Base-by-base conservation (phyloP, 2,329 filamentous ascomycete species). In the Ophiostoma sp. region DNA sequence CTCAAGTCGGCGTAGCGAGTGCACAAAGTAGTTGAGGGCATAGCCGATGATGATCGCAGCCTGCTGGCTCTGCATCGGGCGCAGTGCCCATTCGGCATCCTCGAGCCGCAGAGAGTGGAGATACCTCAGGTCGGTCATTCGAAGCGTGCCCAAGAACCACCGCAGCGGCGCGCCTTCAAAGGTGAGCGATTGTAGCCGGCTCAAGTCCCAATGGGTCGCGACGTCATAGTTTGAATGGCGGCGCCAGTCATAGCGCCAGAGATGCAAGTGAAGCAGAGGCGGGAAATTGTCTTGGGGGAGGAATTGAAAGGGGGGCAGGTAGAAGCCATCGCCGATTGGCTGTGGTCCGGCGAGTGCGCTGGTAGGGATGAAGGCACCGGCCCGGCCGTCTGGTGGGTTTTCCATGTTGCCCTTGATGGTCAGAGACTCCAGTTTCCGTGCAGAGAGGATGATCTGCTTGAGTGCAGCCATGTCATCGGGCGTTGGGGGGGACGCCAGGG, bases 241-340 rank as follows among this genome's bases (percentile, higher is more conserved):
- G 1, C 71, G 68, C 83, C 83, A 85, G 76, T 84, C 80, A 72
- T 85, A 85, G 1, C 81, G 83, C 67, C 79, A 79, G 52, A 85
- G 75, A 1, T 74, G 76, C 3, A 85, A 76, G 8, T 81, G 78
- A 27, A 73, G 74, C 5, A 85, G 74, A 0, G 82, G 75, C 1
- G 83, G 83, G 33, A 85, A 75, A 13, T 80, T 77, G 69, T 85
- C 82, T 23, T 74, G 76, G 0, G 72, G 72, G 0, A 69, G 54
- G 41, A 85, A 84, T 2, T 71, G 72, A 73, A 85, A 84, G 64
- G 76, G 79, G 17, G 80, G 82, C 3, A 82, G 82, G 69, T 83
- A 72, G 48, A 72, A 72, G 20, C 36, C 64, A 8, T 8, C 13
- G 20, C 41, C 23, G 81, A 1, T 23, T 6, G 44, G 48, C 8